phyloP scores from a whole-genome alignment of 2,329 filamentous ascomycete genomes.

The Fusarium beomiforme region DNA sequence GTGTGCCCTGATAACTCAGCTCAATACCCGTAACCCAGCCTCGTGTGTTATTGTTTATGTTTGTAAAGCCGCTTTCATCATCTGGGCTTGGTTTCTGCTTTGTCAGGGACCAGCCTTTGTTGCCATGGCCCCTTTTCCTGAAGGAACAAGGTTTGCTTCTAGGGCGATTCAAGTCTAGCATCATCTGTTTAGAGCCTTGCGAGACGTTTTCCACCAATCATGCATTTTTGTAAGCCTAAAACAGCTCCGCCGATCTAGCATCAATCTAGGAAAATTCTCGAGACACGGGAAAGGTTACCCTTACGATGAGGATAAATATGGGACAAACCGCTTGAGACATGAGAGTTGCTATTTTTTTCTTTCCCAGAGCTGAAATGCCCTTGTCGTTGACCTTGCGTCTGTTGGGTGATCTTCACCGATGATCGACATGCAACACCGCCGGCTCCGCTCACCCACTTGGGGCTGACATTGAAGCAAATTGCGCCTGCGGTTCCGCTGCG shows the following conservation, averaged over 20 bases:
- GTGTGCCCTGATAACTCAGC: slow-evolving; percentile 13
- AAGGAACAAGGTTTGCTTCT: slow-evolving; percentile 19
- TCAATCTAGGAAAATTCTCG: neutral
- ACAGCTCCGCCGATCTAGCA: neutral
- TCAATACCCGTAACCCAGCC: neutral
- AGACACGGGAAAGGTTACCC: slow-evolving; percentile 4
- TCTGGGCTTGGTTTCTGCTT: neutral
- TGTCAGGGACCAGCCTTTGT: neutral
- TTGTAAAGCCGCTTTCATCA: neutral
- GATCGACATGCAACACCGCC: slow-evolving; percentile 2
- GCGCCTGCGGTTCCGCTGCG: slow-evolving; percentile 23
- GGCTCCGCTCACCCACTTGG: slow-evolving; percentile 7
- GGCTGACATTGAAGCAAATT: slow-evolving; percentile 6
- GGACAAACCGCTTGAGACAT: neutral
- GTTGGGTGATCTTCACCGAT: neutral
- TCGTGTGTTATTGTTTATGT: neutral
- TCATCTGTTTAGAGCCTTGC: neutral
- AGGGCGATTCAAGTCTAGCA: slow-evolving; percentile 3
- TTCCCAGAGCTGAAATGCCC: neutral
- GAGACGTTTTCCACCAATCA: neutral
- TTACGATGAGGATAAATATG: neutral
- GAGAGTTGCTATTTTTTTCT: no score
- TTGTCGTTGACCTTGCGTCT: neutral
- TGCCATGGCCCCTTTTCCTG: neutral
- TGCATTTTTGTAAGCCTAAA: neutral